Conservation (phyloP, 306 rosid species). For the Cucurbita moschata region DNA sequence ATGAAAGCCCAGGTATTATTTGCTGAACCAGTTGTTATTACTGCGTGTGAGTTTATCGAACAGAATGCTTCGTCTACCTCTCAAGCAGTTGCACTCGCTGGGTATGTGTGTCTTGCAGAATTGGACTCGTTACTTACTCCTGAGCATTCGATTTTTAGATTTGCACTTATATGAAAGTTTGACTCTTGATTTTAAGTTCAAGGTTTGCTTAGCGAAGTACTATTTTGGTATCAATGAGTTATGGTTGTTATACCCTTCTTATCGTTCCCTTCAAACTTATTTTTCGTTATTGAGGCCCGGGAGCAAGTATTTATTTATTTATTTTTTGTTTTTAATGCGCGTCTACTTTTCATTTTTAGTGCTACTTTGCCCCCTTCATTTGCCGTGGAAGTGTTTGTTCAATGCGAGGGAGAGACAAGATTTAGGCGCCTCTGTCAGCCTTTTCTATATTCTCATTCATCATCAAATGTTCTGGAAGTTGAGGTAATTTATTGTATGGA, state of each 20-base stretch:
- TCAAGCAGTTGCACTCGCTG: constrained; percentile 69
- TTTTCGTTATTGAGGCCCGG: not conserved
- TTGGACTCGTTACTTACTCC: not conserved
- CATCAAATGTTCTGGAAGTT: constrained; percentile 91
- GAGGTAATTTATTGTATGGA: constrained; percentile 42
- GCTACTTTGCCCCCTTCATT: constrained; percentile 98
- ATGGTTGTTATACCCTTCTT: not conserved
- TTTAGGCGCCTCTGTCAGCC: constrained; percentile 96
- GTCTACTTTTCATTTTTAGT: constrained; percentile 29
- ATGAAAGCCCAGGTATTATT: constrained; percentile 50
- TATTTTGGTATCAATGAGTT: not conserved
- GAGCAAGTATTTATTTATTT: not conserved
- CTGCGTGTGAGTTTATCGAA: constrained; percentile 92
- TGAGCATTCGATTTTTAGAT: not conserved
- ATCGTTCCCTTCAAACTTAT: not conserved
- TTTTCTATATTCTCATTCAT: constrained; percentile 92
- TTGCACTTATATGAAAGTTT: not conserved
- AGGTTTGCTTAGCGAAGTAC: not conserved
- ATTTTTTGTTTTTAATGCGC: not conserved
- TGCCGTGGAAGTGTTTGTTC: constrained; percentile 93
- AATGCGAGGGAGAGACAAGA: constrained; percentile 97
- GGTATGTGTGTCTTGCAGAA: constrained; percentile 26
- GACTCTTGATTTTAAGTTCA: not conserved
- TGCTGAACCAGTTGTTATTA: constrained; percentile 68
- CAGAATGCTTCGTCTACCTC: constrained; percentile 75